phyloP scores from a whole-genome alignment of 371 early-diverging fungal genomes.

The Batrachochytrium dendrobatidis region DNA sequence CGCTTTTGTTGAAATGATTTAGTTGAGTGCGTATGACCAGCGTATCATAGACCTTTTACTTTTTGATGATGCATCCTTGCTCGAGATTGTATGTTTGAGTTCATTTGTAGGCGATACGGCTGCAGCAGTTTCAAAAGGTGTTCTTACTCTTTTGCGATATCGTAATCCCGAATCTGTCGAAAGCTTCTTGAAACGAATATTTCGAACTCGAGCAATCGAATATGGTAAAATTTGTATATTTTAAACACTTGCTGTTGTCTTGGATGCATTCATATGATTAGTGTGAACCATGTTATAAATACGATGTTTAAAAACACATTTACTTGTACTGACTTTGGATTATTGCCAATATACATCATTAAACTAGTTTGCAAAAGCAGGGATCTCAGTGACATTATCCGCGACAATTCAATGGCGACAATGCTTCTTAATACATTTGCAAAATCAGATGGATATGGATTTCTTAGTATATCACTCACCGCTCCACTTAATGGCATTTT shows the following conservation, averaged over 20 bases:
- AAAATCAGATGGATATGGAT: conserved; percentile 28
- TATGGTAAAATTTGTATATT: conserved; percentile 8
- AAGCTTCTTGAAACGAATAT: conserved; percentile 32
- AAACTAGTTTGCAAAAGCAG: conserved; percentile 23
- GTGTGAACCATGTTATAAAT: conserved; percentile 7
- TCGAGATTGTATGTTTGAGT: conserved; percentile 32
- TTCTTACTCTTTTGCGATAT: conserved; percentile 22
- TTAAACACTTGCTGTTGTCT: no score
- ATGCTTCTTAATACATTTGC: conserved; percentile 41
- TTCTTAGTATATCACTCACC: conserved; percentile 22
- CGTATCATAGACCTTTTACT: conserved; percentile 23
- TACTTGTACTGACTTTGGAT: neutral
- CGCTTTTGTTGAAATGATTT: no score
- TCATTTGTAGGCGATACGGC: conserved; percentile 42
- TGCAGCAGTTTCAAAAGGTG: conserved; percentile 29
- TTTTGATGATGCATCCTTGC: conserved; percentile 26
- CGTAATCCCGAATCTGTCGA: conserved; percentile 18
- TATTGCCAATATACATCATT: neutral
- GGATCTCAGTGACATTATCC: conserved; percentile 38
- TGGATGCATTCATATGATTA: neutral
- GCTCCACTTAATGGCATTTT: conserved; percentile 23
- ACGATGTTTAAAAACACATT: neutral
- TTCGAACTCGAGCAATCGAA: conserved; percentile 11
- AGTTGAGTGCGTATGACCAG: conserved; percentile 1
- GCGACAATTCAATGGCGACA: conserved; percentile 40